phyloP scores from a whole-genome alignment of 805 yeast genomes.

The Saturnispora serradocipensis region DNA sequence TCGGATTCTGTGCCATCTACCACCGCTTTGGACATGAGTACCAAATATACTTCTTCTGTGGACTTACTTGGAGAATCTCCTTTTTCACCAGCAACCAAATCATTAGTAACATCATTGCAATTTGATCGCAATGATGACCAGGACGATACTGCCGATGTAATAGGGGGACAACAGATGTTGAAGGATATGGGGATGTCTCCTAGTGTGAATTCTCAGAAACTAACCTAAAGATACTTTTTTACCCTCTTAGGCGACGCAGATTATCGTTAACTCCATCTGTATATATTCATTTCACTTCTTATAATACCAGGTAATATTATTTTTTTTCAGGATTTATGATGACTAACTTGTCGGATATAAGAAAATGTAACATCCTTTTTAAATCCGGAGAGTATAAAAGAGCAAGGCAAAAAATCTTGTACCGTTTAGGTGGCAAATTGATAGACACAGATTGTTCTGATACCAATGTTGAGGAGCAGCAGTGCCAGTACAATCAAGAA shows the following conservation, averaged over 20 bases:
- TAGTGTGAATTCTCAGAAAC: not conserved
- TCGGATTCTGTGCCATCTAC: not conserved
- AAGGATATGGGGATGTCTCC: constrained; percentile 1
- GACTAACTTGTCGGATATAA: not conserved
- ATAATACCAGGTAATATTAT: not conserved
- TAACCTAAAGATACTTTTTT: not conserved
- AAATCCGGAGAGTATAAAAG: not conserved
- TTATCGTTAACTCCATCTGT: not conserved
- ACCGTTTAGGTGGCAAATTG: not conserved
- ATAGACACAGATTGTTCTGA: not conserved
- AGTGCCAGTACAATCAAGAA: constrained; percentile 23
- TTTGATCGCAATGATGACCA: not conserved
- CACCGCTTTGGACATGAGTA: not conserved
- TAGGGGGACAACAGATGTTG: constrained; percentile 1
- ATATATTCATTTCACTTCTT: not conserved
- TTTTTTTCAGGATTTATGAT: not conserved
- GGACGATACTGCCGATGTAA: not conserved
- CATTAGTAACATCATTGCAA: not conserved
- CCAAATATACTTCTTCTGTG: not conserved
- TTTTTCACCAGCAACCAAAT: not conserved
- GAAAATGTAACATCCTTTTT: not conserved
- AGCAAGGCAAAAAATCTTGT: not conserved
- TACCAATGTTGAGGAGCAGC: not conserved
- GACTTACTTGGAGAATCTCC: not conserved
- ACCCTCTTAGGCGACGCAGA: not conserved